These are phyloP conservation scores for Plasmodium gonderi DNA, from an alignment of 169 alveolate species.

Conservation along the genomic window DNA sequence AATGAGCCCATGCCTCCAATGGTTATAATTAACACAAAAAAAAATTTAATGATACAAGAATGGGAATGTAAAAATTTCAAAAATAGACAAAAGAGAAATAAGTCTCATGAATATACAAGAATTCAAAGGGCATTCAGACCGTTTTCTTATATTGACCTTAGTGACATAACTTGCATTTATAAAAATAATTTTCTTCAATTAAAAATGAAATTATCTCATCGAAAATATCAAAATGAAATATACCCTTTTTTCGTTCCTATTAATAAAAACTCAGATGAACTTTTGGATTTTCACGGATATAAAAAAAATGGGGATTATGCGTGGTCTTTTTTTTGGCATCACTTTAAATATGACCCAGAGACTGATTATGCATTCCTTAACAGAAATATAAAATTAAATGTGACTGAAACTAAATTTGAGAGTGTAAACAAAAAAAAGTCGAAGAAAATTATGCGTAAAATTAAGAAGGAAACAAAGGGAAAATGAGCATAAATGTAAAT, in stretches of 20 bases:
- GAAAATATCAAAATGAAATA: slow-evolving; percentile 52
- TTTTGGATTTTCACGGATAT: slow-evolving; percentile 61
- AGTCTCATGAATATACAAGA: slow-evolving; percentile 50
- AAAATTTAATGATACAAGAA: slow-evolving; percentile 55
- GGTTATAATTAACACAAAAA: slow-evolving; percentile 48
- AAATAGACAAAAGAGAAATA: slow-evolving; percentile 57
- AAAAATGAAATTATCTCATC: slow-evolving; percentile 66
- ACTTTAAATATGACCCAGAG: slow-evolving; percentile 57
- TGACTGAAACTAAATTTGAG: slow-evolving; percentile 69
- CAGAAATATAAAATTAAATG: slow-evolving; percentile 49
- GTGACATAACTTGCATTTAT: slow-evolving; percentile 62
- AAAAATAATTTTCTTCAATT: slow-evolving; percentile 56
- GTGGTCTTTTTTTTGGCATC: slow-evolving; percentile 73
- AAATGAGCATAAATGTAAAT: neutral
- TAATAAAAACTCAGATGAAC: slow-evolving; percentile 18
- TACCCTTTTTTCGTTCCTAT: slow-evolving; percentile 70
- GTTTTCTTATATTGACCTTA: slow-evolving; percentile 44
- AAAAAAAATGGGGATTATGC: slow-evolving; percentile 62
- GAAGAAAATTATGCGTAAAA: slow-evolving; percentile 53
- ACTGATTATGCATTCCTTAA: slow-evolving; percentile 63
- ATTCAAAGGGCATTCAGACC: slow-evolving; percentile 74
- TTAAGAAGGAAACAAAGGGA: slow-evolving; percentile 28
- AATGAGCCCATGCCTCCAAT: slow-evolving; percentile 73
- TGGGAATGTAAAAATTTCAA: slow-evolving; percentile 68
- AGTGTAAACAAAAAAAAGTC: slow-evolving; percentile 43